Evolutionary conservation across 768 basidiomycete genomes (phyloP).

Genomic region (Calocybe cyanea): DNA sequence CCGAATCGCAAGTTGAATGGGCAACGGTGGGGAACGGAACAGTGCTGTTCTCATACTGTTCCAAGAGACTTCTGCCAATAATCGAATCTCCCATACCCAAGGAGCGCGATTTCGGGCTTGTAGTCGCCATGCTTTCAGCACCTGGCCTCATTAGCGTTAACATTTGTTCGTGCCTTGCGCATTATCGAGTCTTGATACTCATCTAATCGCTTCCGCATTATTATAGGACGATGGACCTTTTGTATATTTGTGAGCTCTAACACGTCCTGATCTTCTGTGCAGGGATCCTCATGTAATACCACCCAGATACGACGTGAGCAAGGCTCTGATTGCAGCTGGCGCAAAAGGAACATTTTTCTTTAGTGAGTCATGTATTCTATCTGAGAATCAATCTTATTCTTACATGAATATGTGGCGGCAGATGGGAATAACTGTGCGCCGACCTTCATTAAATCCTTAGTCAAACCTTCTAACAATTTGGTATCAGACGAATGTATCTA

Average conservation of each 20-base stretch:
- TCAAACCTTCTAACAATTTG: not conserved
- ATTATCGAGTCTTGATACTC: no score
- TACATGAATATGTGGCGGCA: conserved; percentile 9
- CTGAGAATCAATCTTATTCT: not conserved
- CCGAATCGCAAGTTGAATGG: no score
- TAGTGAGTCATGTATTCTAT: conserved; percentile 24
- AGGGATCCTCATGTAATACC: not conserved
- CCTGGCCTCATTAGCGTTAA: no score
- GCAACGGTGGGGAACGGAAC: no score
- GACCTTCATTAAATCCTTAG: not conserved
- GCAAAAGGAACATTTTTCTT: conserved; percentile 43
- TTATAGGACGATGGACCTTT: conserved; percentile 21
- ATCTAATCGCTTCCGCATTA: not conserved
- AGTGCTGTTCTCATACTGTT: no score
- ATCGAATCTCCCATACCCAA: no score
- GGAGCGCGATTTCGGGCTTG: no score
- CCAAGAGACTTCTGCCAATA: no score
- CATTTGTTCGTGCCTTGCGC: conserved; percentile 24
- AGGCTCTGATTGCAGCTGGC: conserved; percentile 29
- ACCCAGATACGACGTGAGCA: conserved; percentile 30
- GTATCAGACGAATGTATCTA: conserved; percentile 37
- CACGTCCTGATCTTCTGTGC: not conserved
- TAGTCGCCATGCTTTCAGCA: no score
- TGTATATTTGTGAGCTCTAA: conserved; percentile 15
- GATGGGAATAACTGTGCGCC: conserved; percentile 38